A percentile compares a stretch with the other conserved stretches of the same genome.
Conservation (phyloP, 345 rosid genomes). For the Durio zibethinus region DNA sequence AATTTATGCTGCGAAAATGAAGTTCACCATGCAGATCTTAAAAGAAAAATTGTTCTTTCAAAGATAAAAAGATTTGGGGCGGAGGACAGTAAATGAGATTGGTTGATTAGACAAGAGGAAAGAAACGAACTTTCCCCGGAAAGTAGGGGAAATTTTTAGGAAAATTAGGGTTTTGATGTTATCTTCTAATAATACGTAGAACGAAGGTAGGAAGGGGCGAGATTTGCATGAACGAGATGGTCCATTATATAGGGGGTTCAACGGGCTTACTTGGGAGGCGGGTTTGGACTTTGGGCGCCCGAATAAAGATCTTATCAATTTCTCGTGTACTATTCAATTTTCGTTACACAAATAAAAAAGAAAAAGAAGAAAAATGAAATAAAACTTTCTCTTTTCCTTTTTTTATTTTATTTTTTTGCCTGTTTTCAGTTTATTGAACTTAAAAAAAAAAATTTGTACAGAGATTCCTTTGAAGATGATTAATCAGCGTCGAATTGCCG, state of each 20-base stretch:
- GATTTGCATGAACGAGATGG: conserved; percentile 49
- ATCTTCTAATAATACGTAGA: conserved; percentile 14
- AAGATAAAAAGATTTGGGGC: neutral
- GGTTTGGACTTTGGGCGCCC: conserved; percentile 23
- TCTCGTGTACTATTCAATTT: neutral
- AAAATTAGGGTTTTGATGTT: neutral
- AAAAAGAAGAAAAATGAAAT: neutral
- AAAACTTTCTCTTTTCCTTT: neutral
- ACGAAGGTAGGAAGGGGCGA: conserved; percentile 54
- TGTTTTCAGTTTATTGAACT: no score
- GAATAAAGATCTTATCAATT: conserved; percentile 13
- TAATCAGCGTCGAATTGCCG: conserved; percentile 61
- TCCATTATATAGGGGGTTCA: conserved; percentile 43
- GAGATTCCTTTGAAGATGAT: conserved; percentile 24
- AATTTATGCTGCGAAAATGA: conserved; percentile 20
- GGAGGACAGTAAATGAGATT: no score
- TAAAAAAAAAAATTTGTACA: neutral
- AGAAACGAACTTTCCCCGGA: conserved; percentile 21
- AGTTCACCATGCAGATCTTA: conserved; percentile 38
- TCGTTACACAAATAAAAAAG: neutral
- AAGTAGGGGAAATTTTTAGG: conserved; percentile 19
- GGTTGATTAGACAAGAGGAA: neutral
- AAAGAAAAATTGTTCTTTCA: no score
- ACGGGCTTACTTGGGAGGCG: conserved; percentile 14
- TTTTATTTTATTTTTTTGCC: neutral